Conservation (phyloP, 306 rosid species). For the Arachis stenosperma region DNA sequence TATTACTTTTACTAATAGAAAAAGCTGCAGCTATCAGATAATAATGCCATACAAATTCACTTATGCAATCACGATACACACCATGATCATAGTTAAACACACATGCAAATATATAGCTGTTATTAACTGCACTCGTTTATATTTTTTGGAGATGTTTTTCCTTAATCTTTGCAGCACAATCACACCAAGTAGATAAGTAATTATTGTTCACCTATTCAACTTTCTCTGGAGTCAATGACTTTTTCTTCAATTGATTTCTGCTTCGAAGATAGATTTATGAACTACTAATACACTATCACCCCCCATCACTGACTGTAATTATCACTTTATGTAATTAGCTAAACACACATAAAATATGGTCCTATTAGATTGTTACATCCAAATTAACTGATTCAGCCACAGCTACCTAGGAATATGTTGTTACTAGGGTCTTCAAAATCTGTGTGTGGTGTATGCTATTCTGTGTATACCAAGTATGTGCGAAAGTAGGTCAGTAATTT, state of each 20-base stretch:
- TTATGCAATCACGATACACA: too few species aligned
- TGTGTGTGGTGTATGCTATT: constrained; percentile 27
- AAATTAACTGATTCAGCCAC: constrained; percentile 39
- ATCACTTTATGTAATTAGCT: constrained; percentile 6
- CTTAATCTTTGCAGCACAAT: neutral
- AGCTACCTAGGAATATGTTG: constrained; percentile 32
- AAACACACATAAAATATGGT: constrained; percentile 28
- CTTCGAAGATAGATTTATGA: neutral
- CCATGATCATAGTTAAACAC: too few species aligned
- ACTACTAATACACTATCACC: too few species aligned
- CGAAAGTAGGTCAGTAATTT: constrained; percentile 41
- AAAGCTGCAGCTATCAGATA: too few species aligned
- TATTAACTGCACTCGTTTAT: neutral
- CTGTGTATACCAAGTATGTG: constrained; percentile 24
- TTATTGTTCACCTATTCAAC: neutral
- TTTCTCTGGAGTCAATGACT: constrained; percentile 20
- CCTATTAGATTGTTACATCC: constrained; percentile 15
- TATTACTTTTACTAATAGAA: neutral
- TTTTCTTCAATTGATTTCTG: constrained; percentile 17
- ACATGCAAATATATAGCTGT: neutral
- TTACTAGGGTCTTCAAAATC: constrained; percentile 46
- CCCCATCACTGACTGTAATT: neutral
- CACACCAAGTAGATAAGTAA: constrained; percentile 22
- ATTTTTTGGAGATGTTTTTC: neutral
- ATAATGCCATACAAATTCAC: too few species aligned